These are phyloP conservation scores for Nidularia sp. DNA, from an alignment of 768 basidiomycete species.

Conservation along the genomic window DNA sequence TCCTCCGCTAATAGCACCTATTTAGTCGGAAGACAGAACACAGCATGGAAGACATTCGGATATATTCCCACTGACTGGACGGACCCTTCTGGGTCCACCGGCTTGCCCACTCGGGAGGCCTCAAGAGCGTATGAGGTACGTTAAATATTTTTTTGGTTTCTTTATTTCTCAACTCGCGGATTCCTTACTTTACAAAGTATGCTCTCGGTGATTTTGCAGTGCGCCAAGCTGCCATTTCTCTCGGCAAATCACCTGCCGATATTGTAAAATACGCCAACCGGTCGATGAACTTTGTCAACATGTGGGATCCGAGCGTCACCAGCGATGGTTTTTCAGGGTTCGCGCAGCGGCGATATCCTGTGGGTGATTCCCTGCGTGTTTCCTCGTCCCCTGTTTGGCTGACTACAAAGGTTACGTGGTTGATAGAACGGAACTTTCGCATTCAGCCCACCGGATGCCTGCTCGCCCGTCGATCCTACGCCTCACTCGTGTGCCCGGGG, in stretches of 20 bases:
- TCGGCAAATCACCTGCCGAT: constrained; percentile 32
- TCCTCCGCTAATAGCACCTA: background rate
- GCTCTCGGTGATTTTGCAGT: constrained; percentile 49
- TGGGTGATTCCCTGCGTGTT: constrained; percentile 14
- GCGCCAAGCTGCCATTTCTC: constrained; percentile 40
- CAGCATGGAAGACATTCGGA: constrained; percentile 46
- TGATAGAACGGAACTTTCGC: constrained; percentile 46
- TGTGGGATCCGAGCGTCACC: constrained; percentile 41
- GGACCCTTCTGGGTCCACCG: constrained; percentile 42
- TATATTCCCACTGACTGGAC: constrained; percentile 47
- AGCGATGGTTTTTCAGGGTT: constrained; percentile 47
- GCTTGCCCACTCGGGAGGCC: constrained; percentile 45
- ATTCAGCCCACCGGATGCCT: constrained; percentile 44
- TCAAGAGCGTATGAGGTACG: constrained; percentile 42
- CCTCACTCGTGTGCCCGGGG: constrained; percentile 45
- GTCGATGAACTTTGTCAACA: constrained; percentile 49
- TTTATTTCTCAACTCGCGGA: background rate
- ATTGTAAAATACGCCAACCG: constrained; percentile 41
- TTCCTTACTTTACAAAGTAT: constrained; percentile 23
- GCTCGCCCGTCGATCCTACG: constrained; percentile 44
- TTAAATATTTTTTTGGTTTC: background rate
- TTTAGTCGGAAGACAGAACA: constrained; percentile 45
- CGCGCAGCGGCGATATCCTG: constrained; percentile 36
- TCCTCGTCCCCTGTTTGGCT: background rate
- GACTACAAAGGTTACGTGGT: background rate